Base-by-base conservation (phyloP, 768 basidiomycete genomes). In the Rhodotorula paludigena region DNA sequence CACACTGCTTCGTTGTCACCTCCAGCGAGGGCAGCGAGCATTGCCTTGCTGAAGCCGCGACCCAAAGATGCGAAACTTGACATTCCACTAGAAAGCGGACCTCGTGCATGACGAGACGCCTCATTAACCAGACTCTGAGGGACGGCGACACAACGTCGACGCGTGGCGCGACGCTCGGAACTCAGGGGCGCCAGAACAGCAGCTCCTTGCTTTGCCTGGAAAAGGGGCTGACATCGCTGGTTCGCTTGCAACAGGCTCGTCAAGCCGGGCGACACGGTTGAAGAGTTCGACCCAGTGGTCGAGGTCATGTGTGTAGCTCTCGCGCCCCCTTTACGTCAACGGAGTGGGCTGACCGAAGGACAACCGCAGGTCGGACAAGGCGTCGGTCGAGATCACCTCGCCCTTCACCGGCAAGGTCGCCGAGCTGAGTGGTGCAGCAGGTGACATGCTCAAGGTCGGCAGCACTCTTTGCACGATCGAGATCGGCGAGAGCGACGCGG, bases 381-480 rank as follows among this genome's bases (percentile, higher is more conserved):
- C 89, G 2, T 88, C 85, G 77, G 90, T 92, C 33, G 90, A 92
- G 78, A 91, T 93, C 62, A 92, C 90, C 5, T 87, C 87, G 63
- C 90, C 90, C 3, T 91, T 83, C 74, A 87, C 90, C 48, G 90
- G 90, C 10, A 80, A 85, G 39, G 80, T 92, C 54, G 85, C 83
- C 68, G 83, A 88, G 69, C 78, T 92, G 11, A 81, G 89, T 2
- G 89, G 90, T 25, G 79, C 86, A 70, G 89, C 90, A 76, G 90
- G 90, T 28, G 84, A 89, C 75, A 82, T 92, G 25, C 89, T 89
- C 52, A 61, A 64, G 28, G 90, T 92, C 25, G 90, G 91, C 39
- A 79, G 83, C 28, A 85, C 85, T 16, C 81, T 92, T 4, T 92
- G 90, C 77, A 66, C 59, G 25, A 90, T 92, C 58, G 89, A 91